phyloP scores from a whole-genome alignment of 2,329 filamentous ascomycete species.

The Ophiosphaerella herpotricha region DNA sequence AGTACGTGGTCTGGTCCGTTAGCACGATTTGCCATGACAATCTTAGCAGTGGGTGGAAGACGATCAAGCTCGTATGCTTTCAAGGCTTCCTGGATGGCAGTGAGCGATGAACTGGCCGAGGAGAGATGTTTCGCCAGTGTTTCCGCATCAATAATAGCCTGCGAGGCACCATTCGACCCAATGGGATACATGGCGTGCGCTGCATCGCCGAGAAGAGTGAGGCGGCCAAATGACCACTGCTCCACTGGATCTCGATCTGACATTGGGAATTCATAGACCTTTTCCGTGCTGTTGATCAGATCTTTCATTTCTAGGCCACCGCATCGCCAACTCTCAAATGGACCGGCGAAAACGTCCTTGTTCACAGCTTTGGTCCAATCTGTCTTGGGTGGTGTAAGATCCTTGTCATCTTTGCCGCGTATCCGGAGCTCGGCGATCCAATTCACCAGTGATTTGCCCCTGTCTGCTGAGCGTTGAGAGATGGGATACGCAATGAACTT shows the following conservation, averaged over 20 bases:
- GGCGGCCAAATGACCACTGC: conserved; percentile 43
- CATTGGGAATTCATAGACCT: conserved; percentile 55
- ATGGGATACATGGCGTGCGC: conserved; percentile 52
- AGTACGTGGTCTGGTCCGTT: conserved; percentile 55
- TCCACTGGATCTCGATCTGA: conserved; percentile 51
- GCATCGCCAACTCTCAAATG: conserved; percentile 50
- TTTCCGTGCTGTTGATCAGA: conserved; percentile 49
- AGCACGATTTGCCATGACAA: conserved; percentile 53
- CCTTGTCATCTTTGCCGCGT: conserved; percentile 48
- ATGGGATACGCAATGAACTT: conserved; percentile 57
- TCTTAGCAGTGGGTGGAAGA: conserved; percentile 51
- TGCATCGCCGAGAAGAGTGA: conserved; percentile 49
- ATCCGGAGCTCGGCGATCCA: conserved; percentile 55
- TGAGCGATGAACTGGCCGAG: conserved; percentile 18
- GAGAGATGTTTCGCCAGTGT: conserved; percentile 43
- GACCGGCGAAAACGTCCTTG: conserved; percentile 47
- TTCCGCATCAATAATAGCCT: conserved; percentile 53
- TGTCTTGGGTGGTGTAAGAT: conserved; percentile 51
- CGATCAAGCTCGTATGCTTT: conserved; percentile 47
- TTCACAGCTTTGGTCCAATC: conserved; percentile 52
- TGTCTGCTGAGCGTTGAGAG: conserved; percentile 41
- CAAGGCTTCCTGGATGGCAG: conserved; percentile 38
- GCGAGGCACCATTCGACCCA: conserved; percentile 51
- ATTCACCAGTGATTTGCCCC: conserved; percentile 50
- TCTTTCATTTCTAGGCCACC: conserved; percentile 51